Percentiles rank a stretch among this genome's conserved stretches.
These are phyloP conservation scores for Arbutus unedo DNA, from an alignment of 148 eudicot species.

Conservation along the genomic window DNA sequence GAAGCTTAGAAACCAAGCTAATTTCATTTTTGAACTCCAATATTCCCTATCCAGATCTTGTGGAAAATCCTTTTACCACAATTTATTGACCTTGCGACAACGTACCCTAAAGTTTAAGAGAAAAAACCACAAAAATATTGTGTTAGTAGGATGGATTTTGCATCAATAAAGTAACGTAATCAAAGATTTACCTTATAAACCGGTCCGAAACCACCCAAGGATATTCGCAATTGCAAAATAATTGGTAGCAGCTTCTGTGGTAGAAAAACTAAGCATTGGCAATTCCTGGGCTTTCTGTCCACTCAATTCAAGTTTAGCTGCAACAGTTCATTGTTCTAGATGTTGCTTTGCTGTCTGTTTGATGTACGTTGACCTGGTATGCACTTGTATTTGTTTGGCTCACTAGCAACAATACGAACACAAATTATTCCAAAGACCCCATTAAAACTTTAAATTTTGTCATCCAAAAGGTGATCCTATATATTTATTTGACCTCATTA, in stretches of 20 bases:
- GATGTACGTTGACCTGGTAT: no score
- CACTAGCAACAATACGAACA: no score
- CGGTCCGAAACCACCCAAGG: neutral
- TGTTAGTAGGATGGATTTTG: neutral
- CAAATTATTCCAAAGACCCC: no score
- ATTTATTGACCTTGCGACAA: neutral
- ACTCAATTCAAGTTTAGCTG: neutral
- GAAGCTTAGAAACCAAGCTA: slow-evolving; percentile 4
- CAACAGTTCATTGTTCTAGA: no score
- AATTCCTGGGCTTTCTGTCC: neutral
- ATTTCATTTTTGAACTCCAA: slow-evolving; percentile 7
- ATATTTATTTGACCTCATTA: no score
- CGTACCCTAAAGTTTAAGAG: neutral
- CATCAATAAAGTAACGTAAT: neutral
- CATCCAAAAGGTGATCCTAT: no score
- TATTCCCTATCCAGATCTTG: neutral
- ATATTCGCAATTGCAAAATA: neutral
- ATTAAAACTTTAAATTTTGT: no score
- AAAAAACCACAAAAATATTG: neutral
- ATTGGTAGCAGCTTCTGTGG: neutral
- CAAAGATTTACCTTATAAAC: neutral
- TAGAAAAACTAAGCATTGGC: neutral
- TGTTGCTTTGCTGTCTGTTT: no score
- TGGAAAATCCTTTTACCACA: neutral
- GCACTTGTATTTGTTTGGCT: no score